These are phyloP conservation scores for Rubroshorea leprosula DNA, from an alignment of 345 rosid genomes.

Conservation along the genomic window DNA sequence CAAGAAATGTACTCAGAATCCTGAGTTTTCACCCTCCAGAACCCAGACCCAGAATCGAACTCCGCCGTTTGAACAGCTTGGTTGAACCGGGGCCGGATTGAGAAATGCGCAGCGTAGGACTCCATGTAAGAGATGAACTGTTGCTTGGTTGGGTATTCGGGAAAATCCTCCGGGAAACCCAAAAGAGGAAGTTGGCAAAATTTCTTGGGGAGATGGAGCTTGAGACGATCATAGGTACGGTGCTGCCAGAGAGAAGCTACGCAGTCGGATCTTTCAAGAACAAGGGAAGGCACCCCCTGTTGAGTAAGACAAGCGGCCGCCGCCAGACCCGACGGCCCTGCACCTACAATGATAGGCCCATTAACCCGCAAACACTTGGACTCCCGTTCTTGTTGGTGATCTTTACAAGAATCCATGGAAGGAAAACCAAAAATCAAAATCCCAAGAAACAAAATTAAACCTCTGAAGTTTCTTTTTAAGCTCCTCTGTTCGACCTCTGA, in stretches of 20 bases:
- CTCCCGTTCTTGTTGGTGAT: no score
- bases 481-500: no score
- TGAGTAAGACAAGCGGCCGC: constrained; percentile 64
- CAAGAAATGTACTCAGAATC: constrained; percentile 45
- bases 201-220: constrained; percentile 81
- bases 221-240: constrained; percentile 78
- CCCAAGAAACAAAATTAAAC: no score
- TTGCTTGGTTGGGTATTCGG: constrained; percentile 65
- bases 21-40: constrained; percentile 63
- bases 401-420: constrained; percentile 44
- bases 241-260: constrained; percentile 84
- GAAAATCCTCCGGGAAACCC: constrained; percentile 60
- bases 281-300: constrained; percentile 55
- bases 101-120: constrained; percentile 61
- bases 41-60: constrained; percentile 23
- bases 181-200: constrained; percentile 75
- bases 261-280: constrained; percentile 68
- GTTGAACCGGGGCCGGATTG: constrained; percentile 53
- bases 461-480: no score
- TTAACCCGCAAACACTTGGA: no score
- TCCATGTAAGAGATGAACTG: constrained; percentile 74
- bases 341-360: constrained; percentile 83
- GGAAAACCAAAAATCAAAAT: no score
- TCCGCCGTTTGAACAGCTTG: constrained; percentile 52
- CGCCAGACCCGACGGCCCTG: constrained; percentile 90